Evolutionary conservation across 2,329 filamentous ascomycete species (phyloP).

Genomic region (Drechslerella coelobrocha): DNA sequence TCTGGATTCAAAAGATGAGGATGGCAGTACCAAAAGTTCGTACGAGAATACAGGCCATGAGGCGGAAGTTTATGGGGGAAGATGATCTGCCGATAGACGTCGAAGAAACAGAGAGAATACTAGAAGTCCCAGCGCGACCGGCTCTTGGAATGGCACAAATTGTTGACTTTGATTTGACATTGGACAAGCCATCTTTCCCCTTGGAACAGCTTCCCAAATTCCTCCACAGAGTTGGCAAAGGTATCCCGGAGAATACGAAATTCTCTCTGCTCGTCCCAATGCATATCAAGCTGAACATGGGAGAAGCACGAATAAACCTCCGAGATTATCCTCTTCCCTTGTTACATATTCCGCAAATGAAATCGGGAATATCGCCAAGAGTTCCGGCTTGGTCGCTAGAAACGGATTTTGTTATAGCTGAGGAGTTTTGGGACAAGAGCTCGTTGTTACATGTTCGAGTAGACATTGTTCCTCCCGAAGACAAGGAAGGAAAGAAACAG

Average conservation of each 20-base stretch:
- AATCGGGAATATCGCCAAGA: conserved; percentile 77
- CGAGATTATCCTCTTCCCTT: conserved; percentile 93
- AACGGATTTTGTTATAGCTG: conserved; percentile 92
- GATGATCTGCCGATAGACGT: conserved; percentile 81
- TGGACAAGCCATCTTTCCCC: conserved; percentile 94
- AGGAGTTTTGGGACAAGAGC: conserved; percentile 83
- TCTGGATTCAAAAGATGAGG: conserved; percentile 85
- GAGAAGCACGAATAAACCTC: conserved; percentile 82
- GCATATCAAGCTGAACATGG: conserved; percentile 86
- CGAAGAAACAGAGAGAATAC: conserved; percentile 81
- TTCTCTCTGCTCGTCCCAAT: conserved; percentile 90
- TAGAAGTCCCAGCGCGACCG: conserved; percentile 83
- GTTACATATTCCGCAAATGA: conserved; percentile 84
- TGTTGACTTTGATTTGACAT: conserved; percentile 79
- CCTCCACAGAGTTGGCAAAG: conserved; percentile 89
- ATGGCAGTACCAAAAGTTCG: conserved; percentile 63
- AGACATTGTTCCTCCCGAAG: conserved; percentile 78
- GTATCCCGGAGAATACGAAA: conserved; percentile 88
- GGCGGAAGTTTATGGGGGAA: conserved; percentile 79
- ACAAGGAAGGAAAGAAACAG: conserved; percentile 63
- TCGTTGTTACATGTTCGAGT: conserved; percentile 82
- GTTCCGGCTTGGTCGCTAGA: conserved; percentile 81
- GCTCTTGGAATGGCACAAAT: conserved; percentile 80
- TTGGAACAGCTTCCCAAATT: conserved; percentile 81
- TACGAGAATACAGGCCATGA: conserved; percentile 77